A percentile compares a stretch with the other conserved stretches of the same genome.
Conservation (phyloP, 768 basidiomycete species). For the Rhodotorula kratochvilovae region DNA sequence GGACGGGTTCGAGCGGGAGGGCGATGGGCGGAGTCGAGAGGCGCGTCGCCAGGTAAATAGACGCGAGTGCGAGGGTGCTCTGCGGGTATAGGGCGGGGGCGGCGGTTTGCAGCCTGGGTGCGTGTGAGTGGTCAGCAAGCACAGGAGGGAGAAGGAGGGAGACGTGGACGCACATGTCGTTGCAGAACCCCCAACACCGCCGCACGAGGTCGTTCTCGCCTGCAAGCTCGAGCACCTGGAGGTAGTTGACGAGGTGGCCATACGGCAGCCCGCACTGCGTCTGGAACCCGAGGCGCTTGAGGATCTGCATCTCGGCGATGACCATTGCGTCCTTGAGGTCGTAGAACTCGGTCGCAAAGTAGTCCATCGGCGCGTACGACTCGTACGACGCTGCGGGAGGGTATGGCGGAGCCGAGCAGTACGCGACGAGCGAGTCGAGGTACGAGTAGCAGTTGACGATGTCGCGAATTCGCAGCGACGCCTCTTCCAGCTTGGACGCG, state of each 20-base stretch:
- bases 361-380: constrained; percentile 75
- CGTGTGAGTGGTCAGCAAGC: not conserved
- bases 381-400: constrained; percentile 5
- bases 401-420: constrained; percentile 22
- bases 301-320: constrained; percentile 92
- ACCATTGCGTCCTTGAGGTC: constrained; percentile 90
- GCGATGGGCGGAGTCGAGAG: constrained; percentile 55
- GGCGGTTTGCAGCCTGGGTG: constrained; percentile 78
- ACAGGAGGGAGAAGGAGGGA: not conserved
- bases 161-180: constrained; percentile 74
- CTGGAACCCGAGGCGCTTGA: constrained; percentile 93
- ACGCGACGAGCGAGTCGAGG: constrained; percentile 52
- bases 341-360: constrained; percentile 83
- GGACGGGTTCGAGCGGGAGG: constrained; percentile 64
- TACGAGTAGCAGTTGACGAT: constrained; percentile 91
- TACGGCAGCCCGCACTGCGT: constrained; percentile 90
- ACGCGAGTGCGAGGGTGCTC: constrained; percentile 80
- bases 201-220: constrained; percentile 65
- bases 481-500: constrained; percentile 87
- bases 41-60: constrained; percentile 75
- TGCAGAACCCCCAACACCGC: constrained; percentile 87
- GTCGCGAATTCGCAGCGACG: constrained; percentile 83
- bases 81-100: constrained; percentile 85
- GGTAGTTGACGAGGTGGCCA: constrained; percentile 88
- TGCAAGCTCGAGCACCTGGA: constrained; percentile 80